Evolutionary conservation across 768 basidiomycete species (phyloP), one percentile per base, ranked within the genome.

Genomic region (Cubamyces sp.): DNA sequence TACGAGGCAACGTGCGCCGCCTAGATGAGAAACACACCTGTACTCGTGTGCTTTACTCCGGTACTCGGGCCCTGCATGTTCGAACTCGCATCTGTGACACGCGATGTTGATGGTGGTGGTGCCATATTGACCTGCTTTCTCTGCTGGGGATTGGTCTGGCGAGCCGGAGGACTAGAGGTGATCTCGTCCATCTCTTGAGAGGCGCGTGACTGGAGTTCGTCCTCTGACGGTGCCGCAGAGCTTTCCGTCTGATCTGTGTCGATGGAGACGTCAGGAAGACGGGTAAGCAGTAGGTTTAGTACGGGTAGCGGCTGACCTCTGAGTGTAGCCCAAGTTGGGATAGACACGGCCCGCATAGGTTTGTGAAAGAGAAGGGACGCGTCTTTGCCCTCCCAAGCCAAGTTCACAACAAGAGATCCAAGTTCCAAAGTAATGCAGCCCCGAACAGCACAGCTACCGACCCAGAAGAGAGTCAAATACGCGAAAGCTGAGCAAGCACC

Each of bases 301-400:
- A 34, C 34, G n/a, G 37, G 25, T 18, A 28, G 48, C 42, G 48
- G 57, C 61, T 62, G 48, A 62, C 61, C 61, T 62, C 61, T 37
- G 15, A 62, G 34, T 37, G 51, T 25, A 12, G 61, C 40, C 61
- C 61, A 62, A 19, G 54, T 49, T 12, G 61, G 61, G 8, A 57
- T 56, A 28, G 61, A 62, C 21, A 40, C 47, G 18, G 45, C 48
- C 41, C 61, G 54, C 61, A 62, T 62, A 46, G 43, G 9, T 11
- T 34, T 34, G 34, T 11, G 34, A 9, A 34, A 6, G 34, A 11
- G 34, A 34, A 34, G 34, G 34, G 34, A 34, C 34, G 34, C 34
- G 34, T 34, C 34, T 34, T 34, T 34, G 34, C 6, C 34, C 34
- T n/a, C n/a, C 34, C 34, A 9, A 34, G 9, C 9, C 34, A 5